Base-by-base conservation (phyloP, 495 filamentous ascomycete genomes). In the Annulohypoxylon maeteangense region DNA sequence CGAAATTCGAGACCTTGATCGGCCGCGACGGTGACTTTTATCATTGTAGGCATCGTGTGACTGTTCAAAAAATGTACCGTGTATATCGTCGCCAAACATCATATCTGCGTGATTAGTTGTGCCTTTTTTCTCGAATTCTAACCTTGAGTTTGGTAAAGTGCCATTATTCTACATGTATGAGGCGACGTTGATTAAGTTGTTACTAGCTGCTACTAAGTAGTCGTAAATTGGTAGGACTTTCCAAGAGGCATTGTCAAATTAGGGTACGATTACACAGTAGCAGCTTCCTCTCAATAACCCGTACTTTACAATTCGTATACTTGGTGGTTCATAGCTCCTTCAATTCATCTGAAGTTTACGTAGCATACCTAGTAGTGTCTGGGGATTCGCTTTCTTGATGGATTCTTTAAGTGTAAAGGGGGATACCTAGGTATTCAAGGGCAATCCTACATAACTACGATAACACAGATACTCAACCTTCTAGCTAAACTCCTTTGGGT, bases 1-100 rank as follows among this genome's bases (percentile, higher is more conserved):
- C 10, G 70, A 47, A 23, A 40, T 12, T 54, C 60, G 53, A 3
- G 66, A 69, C 7, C 16, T 53, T 2, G 61, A 51, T 47, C 55
- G 44, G 5, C 51, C 27, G 10, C 62, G 66, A 32, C 54, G 65
- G 38, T 42, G 55, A 36, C 56, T 65, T 62, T 62, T 62, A n/a
- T 62, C 45, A 11, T 38, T 62, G 18, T 34, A 51, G 29, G 38
- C 44, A 20, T 51, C 32, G 7, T 31, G 38, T 7, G 44, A 10
- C 18, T 51, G n/a, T 16, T 31, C 59, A 14, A 4, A 16, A 7
- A 25, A 62, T 38, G 27, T 1, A 11, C 14, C 31, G 20, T 62
- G 23, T 5, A 62, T n/a, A 3, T 7, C 40, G 12, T 68, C 59
- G 34, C 58, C 51, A 18, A 29, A 34, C 50, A 62, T 62, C 14